A percentile compares a stretch with the other conserved stretches of the same genome.
Conservation (phyloP, 1,139 yeast genomes). For the Candida dubliniensis region DNA sequence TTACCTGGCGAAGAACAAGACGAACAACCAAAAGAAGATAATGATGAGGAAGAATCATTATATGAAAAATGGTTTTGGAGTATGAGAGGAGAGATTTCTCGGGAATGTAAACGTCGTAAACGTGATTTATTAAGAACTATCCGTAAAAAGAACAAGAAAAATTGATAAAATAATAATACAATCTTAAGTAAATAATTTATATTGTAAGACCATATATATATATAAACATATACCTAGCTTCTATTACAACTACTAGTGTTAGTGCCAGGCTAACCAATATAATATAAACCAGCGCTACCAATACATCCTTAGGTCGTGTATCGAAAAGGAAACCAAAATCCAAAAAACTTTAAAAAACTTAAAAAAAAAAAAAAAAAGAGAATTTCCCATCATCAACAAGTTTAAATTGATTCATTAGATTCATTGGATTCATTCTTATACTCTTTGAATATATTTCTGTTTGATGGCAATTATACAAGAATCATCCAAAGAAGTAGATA, state of each 20-base stretch:
- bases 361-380: neutral
- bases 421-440: too few species aligned
- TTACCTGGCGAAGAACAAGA: conserved; percentile 39
- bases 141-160: conserved; percentile 43
- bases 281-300: too few species aligned
- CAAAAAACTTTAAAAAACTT: neutral
- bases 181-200: neutral
- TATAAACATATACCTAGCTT: too few species aligned
- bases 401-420: too few species aligned
- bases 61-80: conserved; percentile 85
- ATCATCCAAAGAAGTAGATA: neutral
- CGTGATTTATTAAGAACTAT: conserved; percentile 69
- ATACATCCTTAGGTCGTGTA: conserved; percentile 14
- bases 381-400: too few species aligned
- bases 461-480: neutral
- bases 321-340: too few species aligned
- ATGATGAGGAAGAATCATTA: conserved; percentile 42
- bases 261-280: too few species aligned
- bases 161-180: too few species aligned
- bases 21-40: neutral
- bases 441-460: too few species aligned
- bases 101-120: conserved; percentile 71
- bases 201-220: too few species aligned
- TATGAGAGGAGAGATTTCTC: conserved; percentile 75
- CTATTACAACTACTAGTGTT: too few species aligned